Evolutionary conservation across 306 rosid species (phyloP), one percentile per base, ranked within the genome.

Genomic region (Castanea crenata): DNA sequence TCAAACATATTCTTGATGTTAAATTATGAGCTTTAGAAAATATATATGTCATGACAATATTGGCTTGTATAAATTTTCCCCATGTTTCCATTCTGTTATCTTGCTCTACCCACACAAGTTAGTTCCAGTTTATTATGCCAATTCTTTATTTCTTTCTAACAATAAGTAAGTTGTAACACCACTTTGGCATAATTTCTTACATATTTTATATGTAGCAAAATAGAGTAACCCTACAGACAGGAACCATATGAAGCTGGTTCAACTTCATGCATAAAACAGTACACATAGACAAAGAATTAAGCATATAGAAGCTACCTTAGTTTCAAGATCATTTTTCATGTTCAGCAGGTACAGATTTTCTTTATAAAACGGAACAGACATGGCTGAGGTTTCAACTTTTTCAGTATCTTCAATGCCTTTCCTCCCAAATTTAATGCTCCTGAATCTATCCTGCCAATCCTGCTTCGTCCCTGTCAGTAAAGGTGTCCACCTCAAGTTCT

Each of bases 361-460:
- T 74, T 96, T 98, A 78, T 96, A 96, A 76, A 86, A 90, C 46
- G 89, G 89, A 79, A 88, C 79, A 1, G 97, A 81, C 97, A 91
- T 91, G 81, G 81, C 83, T 74, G 91, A 63, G 78, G 86, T 87
- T 71, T 89, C 94, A 46, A 64, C 71, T 90, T 83, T 92, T 77
- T 92, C 92, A 4, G 85, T 78, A 73, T 92, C 92, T 79, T 90
- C 95, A 27, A 76, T 85, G 82, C 87, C 92, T 83, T 91, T 95
- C 82, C 86, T 93, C 49, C 99, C 94, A 65, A 83, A 77, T 55
- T 90, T 80, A 69, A 95, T 93, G 80, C 83, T 90, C 83, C 82
- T 91, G 54, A 96, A 79, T 74, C 80, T 93, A 71, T 91, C 97
- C 85, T 93, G 98, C 97, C 98, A 96, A 82, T 96, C 99, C 76